Conservation (phyloP, 2,329 filamentous ascomycete genomes). For the Aureobasidium sp. region DNA sequence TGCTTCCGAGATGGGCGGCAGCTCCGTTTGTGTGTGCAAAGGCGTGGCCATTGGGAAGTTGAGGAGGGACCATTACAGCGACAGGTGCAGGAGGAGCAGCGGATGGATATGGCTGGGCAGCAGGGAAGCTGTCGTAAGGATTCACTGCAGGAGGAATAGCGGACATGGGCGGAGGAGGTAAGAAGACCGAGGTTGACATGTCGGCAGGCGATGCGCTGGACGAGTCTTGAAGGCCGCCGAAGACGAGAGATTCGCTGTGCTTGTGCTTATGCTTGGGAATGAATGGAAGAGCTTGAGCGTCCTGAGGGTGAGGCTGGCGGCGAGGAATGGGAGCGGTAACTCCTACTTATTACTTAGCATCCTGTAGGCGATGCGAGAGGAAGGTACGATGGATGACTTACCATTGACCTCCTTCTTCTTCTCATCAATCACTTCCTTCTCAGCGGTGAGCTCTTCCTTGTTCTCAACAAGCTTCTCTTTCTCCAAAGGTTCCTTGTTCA, state of each 20-base stretch:
- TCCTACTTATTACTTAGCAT: not conserved
- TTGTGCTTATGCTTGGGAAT: constrained; percentile 1
- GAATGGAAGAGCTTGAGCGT: constrained; percentile 9
- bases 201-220: constrained; percentile 24
- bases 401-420: not conserved
- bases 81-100: not conserved
- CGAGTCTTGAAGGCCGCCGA: constrained; percentile 25
- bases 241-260: constrained; percentile 20
- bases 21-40: not conserved
- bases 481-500: not conserved
- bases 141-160: not conserved
- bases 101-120: not conserved
- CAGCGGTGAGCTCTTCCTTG: not conserved
- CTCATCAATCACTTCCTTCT: not conserved
- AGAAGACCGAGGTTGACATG: not conserved
- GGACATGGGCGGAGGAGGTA: not conserved
- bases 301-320: not conserved
- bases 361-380: not conserved
- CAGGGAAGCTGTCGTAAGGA: not conserved
- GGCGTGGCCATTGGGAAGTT: not conserved
- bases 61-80: not conserved
- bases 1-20: not conserved
- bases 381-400: not conserved
- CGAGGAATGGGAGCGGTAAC: not conserved
- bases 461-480: not conserved